Percentiles rank a stretch among this genome's conserved stretches.
These are phyloP conservation scores for Vanderwaltozyma tropicalis DNA, from an alignment of 805 yeast species.

Conservation along the genomic window DNA sequence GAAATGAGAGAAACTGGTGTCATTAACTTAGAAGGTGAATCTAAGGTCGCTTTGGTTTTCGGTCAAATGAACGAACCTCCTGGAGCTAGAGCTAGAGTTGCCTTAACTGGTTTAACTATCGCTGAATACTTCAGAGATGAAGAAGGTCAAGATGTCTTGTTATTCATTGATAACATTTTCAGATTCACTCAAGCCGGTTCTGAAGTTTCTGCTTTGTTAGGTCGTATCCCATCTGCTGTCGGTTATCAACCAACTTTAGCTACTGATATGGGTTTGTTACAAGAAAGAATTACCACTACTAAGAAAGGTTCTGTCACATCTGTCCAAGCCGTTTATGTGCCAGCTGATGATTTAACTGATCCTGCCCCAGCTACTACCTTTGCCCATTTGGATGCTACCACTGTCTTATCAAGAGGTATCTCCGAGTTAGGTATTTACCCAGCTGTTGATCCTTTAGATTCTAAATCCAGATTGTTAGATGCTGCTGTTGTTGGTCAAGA, in stretches of 20 bases:
- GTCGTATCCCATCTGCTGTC: slow-evolving; percentile 99
- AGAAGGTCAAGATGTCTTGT: slow-evolving; percentile 99
- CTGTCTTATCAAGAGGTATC: slow-evolving; percentile 98
- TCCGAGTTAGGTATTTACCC: slow-evolving; percentile 99
- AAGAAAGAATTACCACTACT: slow-evolving; percentile 99
- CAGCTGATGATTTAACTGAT: slow-evolving; percentile 99
- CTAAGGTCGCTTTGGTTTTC: slow-evolving; percentile 98
- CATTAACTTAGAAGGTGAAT: slow-evolving; percentile 98
- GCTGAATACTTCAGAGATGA: slow-evolving; percentile 99
- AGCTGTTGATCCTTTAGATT: slow-evolving; percentile 99
- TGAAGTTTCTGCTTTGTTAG: slow-evolving; percentile 98
- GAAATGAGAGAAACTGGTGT: slow-evolving; percentile 99
- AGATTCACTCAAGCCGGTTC: slow-evolving; percentile 99
- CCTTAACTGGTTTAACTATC: slow-evolving; percentile 97
- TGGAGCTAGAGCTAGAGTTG: slow-evolving; percentile 99
- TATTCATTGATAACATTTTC: slow-evolving; percentile 99
- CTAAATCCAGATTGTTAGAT: slow-evolving; percentile 97
- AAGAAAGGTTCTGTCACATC: slow-evolving; percentile 99
- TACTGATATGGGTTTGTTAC: slow-evolving; percentile 99
- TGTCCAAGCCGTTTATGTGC: slow-evolving; percentile 99
- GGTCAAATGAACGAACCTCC: slow-evolving; percentile 99
- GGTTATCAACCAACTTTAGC: slow-evolving; percentile 99
- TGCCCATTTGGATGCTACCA: slow-evolving; percentile 99
- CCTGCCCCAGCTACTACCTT: slow-evolving; percentile 99
- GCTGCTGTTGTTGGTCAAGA: slow-evolving; percentile 96